Percentiles rank a stretch among this genome's conserved stretches.
Evolutionary conservation across 2,329 filamentous ascomycete genomes (phyloP).

Genomic region (Stachybotrys echinatus): DNA sequence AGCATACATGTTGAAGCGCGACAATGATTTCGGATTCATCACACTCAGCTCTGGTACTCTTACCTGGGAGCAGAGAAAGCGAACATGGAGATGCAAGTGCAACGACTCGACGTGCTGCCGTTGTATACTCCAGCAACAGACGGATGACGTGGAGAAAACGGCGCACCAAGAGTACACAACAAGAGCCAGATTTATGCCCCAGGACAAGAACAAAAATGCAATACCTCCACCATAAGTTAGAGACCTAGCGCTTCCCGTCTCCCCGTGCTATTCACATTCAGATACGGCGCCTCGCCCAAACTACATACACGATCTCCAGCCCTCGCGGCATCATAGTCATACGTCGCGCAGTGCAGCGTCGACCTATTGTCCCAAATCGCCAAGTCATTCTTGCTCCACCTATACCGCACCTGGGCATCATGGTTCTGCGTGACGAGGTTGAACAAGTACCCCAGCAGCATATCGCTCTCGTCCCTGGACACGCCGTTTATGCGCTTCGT

Average conservation of each 20-base stretch:
- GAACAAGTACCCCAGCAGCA: conserved; percentile 42
- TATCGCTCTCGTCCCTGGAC: conserved; percentile 47
- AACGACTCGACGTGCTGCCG: too few relatives aligned
- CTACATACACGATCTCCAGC: conserved; percentile 36
- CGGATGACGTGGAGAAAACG: too few relatives aligned
- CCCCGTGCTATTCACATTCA: conserved; percentile 30
- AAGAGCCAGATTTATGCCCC: too few relatives aligned
- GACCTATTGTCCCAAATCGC: conserved; percentile 63
- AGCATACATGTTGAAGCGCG: too few relatives aligned
- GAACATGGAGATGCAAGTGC: too few relatives aligned
- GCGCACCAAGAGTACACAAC: too few relatives aligned
- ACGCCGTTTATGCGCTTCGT: conserved; percentile 50
- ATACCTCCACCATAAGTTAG: neutral
- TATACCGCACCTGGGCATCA: conserved; percentile 50
- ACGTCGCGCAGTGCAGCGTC: conserved; percentile 50
- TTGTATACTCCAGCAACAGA: too few relatives aligned
- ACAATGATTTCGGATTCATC: too few relatives aligned
- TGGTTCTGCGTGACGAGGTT: conserved; percentile 48
- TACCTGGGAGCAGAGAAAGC: too few relatives aligned
- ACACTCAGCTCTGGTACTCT: too few relatives aligned
- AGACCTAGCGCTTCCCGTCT: conserved; percentile 30
- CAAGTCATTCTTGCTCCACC: conserved; percentile 46
- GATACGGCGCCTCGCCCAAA: conserved; percentile 37
- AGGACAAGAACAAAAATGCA: too few relatives aligned
- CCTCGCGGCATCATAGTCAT: conserved; percentile 48